Percentiles rank a stretch among this genome's conserved stretches.
phyloP scores from a whole-genome alignment of 768 basidiomycete genomes.

The Suillus lakei region DNA sequence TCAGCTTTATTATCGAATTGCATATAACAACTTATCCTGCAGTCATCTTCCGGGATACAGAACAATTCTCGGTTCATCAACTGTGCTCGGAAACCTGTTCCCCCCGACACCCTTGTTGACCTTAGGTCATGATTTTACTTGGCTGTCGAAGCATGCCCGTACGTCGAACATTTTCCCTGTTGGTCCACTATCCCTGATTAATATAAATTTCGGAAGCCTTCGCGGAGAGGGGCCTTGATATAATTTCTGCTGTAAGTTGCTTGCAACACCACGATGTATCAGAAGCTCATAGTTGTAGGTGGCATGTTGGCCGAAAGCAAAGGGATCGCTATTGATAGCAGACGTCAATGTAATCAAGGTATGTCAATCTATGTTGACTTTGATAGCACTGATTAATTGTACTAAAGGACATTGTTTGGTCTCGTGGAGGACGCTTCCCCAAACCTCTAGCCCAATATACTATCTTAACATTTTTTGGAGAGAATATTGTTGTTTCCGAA shows the following conservation, averaged over 20 bases:
- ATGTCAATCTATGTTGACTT: neutral
- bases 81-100: neutral
- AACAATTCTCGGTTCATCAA: slow-evolving; percentile 5
- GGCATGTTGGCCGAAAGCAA: slow-evolving; percentile 17
- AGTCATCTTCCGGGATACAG: slow-evolving; percentile 14
- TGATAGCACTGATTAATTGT: neutral
- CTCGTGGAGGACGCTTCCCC: slow-evolving; percentile 45
- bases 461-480: slow-evolving; percentile 54
- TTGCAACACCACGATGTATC: neutral
- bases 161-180: neutral
- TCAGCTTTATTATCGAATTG: neutral
- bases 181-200: neutral
- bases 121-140: slow-evolving; percentile 12
- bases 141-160: slow-evolving; percentile 13
- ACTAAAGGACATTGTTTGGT: slow-evolving; percentile 24
- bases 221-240: slow-evolving; percentile 40
- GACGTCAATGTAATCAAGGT: slow-evolving; percentile 48
- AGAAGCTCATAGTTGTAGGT: slow-evolving; percentile 5
- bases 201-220: slow-evolving; percentile 27
- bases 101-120: slow-evolving; percentile 5
- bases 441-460: slow-evolving; percentile 56
- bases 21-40: too few relatives aligned
- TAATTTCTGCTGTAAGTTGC: slow-evolving; percentile 39
- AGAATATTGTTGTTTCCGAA: slow-evolving; percentile 68
- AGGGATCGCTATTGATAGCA: slow-evolving; percentile 27